Conservation (phyloP, 2,329 filamentous ascomycete genomes). For the Penicillium sumatraense region DNA sequence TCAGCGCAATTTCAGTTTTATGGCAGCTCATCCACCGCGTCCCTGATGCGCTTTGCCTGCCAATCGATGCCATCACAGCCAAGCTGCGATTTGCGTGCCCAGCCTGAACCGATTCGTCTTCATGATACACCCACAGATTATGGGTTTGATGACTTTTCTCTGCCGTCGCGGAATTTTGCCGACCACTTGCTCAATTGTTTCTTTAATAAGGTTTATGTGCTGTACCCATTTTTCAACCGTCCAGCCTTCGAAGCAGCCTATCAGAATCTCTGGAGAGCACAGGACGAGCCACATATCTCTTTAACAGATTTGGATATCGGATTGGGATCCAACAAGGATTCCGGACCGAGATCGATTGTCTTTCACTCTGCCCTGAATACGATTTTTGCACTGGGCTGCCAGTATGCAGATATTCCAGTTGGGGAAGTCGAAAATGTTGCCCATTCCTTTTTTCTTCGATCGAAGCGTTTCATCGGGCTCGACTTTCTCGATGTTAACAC, state of each 20-base stretch:
- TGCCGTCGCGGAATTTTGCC: no score
- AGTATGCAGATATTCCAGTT: background rate
- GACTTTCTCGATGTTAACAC: constrained; percentile 25
- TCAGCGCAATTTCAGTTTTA: constrained; percentile 7
- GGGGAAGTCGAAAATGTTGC: background rate
- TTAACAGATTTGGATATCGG: background rate
- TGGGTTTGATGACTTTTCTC: no score
- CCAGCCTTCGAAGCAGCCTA: constrained; percentile 4
- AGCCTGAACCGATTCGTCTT: background rate
- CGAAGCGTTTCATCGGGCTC: background rate
- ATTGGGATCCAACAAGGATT: background rate
- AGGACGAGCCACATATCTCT: background rate
- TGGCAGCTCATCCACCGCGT: constrained; percentile 9
- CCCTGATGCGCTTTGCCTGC: constrained; percentile 6
- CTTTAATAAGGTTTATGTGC: constrained; percentile 2
- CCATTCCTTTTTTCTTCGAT: background rate
- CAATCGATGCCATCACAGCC: constrained; percentile 7
- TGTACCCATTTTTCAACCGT: constrained; percentile 5
- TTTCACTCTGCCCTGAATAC: background rate
- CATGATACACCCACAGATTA: no score
- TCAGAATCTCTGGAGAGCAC: constrained; percentile 3
- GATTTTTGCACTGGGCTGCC: background rate
- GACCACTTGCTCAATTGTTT: background rate
- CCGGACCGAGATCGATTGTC: background rate
- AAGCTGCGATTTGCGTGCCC: background rate